Evolutionary conservation across 2,329 filamentous ascomycete species (phyloP), one percentile per base, ranked within the genome.

Genomic region (Fusarium albidum): DNA sequence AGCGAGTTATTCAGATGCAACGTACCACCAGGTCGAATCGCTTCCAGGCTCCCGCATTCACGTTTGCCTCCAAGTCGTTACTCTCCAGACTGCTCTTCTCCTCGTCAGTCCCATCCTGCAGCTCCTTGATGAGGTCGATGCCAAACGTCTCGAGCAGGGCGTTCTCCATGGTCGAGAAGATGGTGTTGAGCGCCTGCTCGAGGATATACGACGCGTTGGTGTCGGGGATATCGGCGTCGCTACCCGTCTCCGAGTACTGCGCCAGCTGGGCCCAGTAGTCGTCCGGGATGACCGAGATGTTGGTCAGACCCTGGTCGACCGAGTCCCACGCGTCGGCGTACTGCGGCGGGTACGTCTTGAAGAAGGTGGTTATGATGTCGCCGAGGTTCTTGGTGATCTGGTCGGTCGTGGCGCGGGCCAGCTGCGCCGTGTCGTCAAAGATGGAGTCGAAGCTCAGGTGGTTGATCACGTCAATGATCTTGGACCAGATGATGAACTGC

Each of bases 401-500:
- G 0, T 51, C 27, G 6, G 65, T 70, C 5, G 67, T 68, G 4
- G 64, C 29, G 2, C 58, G 55, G 29, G 46, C 41, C 8, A 67
- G 26, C 0, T 47, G 28, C 6, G 45, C 41, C 9, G 50, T n/a
- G 8, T 62, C 56, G 11, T 57, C 42, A 12, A 68, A 41, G 1
- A 57, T 38, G 11, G 47, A 28, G 25, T 59, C 40, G 2, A 57
- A 25, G 5, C 51, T 48, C 6, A 72, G 21, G 14, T 60, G 37
- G 7, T 57, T 52, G 11, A 71, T 27, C 3, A 68, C 65, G 21
- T 76, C 69, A 13, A 73, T 55, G 14, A 77, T 68, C 54, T 78
- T 78, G 17, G 70, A 71, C 72, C 75, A 79, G 44, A 77, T 72
- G 47, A 80, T 71, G 40, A 87, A 80, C 58, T 88, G 84, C 6